Base-by-base conservation (phyloP, 352 stramenopile species). In the Phytophthora megakarya region DNA sequence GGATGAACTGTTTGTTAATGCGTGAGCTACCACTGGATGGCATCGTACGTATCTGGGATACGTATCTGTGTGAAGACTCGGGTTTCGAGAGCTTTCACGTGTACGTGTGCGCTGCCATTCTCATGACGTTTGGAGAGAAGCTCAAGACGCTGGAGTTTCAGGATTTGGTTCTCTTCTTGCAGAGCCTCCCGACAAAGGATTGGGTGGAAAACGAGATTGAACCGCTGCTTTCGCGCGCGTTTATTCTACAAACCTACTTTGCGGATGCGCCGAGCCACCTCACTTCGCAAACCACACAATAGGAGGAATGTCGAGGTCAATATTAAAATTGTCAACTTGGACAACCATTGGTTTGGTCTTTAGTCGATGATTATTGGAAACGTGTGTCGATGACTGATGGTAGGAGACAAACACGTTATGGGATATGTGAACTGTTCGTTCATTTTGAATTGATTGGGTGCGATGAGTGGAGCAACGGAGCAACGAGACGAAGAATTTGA, bases 71-170 rank as follows among this genome's bases (percentile, higher is more conserved):
- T 63, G 97, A 99, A 76, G 96, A 98, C 57, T 97, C 93, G 12
- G 97, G 97, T n/a, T 99, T 99, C 78, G 95, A 99, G 70, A 93
- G 95, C 65, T 99, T 99, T 88, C 97, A 99, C 78, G 96, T 99
- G 13, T 99, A 99, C 81, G 95, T 99, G 35, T 99, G 97, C 74
- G 96, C 97, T 23, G 97, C 97, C 40, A 98, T 99, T 75, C 75
- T 99, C 33, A 98, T 98, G 74, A 97, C 97, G 40, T 99, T 98
- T 79, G 96, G 89, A 26, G 81, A 96, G 52, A 86, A 91, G 50
- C 82, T 99, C 49, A 95, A 98, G 68, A 79, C 81, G 18, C 97
- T 99, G 75, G 88, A 98, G 52, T 99, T 99, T 75, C 97, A 99
- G 74, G 93, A 98, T 57, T 84, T 99, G 38, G 96, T 99, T 58